These are phyloP conservation scores for Zea luxurians DNA, from an alignment of 176 grass and related monocot species.

Conservation along the genomic window DNA sequence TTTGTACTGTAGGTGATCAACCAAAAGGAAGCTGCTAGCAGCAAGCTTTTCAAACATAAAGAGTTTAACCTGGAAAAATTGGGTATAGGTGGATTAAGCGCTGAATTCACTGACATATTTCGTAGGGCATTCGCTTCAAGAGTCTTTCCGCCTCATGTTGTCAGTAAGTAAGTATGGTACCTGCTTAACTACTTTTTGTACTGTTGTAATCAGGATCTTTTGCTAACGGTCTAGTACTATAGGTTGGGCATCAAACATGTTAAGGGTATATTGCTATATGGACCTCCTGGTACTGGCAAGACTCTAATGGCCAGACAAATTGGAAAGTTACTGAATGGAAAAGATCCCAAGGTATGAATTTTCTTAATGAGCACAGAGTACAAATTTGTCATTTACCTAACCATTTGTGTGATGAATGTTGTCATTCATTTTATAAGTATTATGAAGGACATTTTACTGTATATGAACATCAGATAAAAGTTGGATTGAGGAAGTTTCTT, in stretches of 20 bases:
- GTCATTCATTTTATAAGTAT: constrained; percentile 10
- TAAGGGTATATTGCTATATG: constrained; percentile 91
- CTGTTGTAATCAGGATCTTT: neutral
- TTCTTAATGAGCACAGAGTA: constrained; percentile 23
- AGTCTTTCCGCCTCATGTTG: constrained; percentile 87
- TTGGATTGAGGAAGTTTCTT: neutral
- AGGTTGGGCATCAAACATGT: constrained; percentile 97
- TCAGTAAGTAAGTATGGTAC: constrained; percentile 58
- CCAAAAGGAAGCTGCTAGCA: constrained; percentile 94
- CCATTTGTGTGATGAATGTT: constrained; percentile 8
- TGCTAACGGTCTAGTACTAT: constrained; percentile 35
- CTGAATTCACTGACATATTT: constrained; percentile 96
- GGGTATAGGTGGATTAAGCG: constrained; percentile 88
- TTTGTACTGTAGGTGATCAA: constrained; percentile 71
- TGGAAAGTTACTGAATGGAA: constrained; percentile 94
- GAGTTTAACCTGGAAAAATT: constrained; percentile 95
- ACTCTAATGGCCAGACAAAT: constrained; percentile 99
- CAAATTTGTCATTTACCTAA: constrained; percentile 23
- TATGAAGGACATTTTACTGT: constrained; percentile 22
- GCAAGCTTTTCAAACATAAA: constrained; percentile 98
- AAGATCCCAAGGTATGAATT: constrained; percentile 81
- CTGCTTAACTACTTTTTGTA: constrained; percentile 25
- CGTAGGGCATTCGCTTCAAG: constrained; percentile 97
- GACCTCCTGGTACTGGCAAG: constrained; percentile 96
- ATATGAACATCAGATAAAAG: constrained; percentile 2